Percentiles rank a stretch among this genome's conserved stretches.
Conservation (phyloP, 2,329 filamentous ascomycete genomes). For the Fusarium metavorans region DNA sequence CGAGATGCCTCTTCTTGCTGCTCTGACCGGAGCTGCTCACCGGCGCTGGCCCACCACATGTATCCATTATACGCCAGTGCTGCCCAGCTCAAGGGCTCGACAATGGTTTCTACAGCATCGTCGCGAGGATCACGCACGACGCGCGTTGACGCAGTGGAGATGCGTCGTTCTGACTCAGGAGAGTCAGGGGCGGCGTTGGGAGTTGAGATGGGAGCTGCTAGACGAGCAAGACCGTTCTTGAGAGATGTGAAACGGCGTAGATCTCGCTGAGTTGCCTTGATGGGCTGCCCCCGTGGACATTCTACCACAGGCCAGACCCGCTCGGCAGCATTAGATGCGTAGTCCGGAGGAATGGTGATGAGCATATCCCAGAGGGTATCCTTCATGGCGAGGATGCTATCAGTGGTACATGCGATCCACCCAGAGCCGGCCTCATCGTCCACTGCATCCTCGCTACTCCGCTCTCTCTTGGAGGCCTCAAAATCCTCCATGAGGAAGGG, state of each 20-base stretch:
- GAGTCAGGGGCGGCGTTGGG: slow-evolving; percentile 45
- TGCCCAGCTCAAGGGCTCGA: slow-evolving; percentile 76
- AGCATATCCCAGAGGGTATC: slow-evolving; percentile 89
- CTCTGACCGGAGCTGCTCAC: slow-evolving; percentile 74
- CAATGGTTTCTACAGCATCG: slow-evolving; percentile 65
- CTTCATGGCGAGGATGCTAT: slow-evolving; percentile 91
- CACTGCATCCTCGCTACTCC: slow-evolving; percentile 51
- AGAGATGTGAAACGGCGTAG: slow-evolving; percentile 82
- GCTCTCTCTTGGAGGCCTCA: slow-evolving; percentile 57
- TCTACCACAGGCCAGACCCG: slow-evolving; percentile 83
- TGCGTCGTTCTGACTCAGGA: slow-evolving; percentile 43
- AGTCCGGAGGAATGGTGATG: slow-evolving; percentile 79
- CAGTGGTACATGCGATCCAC: slow-evolving; percentile 96
- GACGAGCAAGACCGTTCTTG: slow-evolving; percentile 69
- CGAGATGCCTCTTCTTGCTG: slow-evolving; percentile 69
- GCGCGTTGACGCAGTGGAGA: slow-evolving; percentile 45
- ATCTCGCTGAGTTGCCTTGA: slow-evolving; percentile 93
- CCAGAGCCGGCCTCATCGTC: slow-evolving; percentile 68
- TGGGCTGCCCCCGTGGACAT: slow-evolving; percentile 68
- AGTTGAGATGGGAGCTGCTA: slow-evolving; percentile 47
- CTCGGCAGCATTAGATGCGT: slow-evolving; percentile 67
- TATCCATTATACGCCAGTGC: slow-evolving; percentile 84
- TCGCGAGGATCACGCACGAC: slow-evolving; percentile 55
- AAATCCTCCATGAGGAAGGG: slow-evolving; percentile 76
- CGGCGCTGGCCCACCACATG: slow-evolving; percentile 91